These are phyloP conservation scores for Adansonia madagascariensis DNA, from an alignment of 441 rosid genomes.

Conservation along the genomic window DNA sequence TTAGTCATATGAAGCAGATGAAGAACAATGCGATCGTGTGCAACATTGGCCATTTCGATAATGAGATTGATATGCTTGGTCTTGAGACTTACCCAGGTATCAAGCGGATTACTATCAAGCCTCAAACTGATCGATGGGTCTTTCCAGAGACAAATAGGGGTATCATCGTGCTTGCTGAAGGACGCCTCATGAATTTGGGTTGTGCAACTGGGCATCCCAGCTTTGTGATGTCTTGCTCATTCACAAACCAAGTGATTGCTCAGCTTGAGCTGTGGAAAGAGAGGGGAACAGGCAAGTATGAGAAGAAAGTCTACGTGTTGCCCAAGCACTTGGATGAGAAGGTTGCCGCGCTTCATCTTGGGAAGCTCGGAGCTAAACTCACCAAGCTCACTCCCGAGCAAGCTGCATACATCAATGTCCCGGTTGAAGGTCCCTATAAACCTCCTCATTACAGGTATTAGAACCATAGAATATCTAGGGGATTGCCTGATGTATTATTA, in stretches of 20 bases:
- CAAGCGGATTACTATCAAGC: slow-evolving; percentile 61
- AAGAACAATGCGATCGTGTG: slow-evolving; percentile 89
- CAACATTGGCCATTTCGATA: slow-evolving; percentile 91
- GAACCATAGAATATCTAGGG: not conserved
- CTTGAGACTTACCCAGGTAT: slow-evolving; percentile 60
- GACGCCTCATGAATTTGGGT: slow-evolving; percentile 65
- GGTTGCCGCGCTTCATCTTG: slow-evolving; percentile 58
- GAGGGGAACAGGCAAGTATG: slow-evolving; percentile 66
- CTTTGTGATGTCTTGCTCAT: slow-evolving; percentile 91
- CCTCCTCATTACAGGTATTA: slow-evolving; percentile 55
- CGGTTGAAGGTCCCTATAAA: slow-evolving; percentile 65
- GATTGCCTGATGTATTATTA: not conserved
- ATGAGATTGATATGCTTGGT: slow-evolving; percentile 73
- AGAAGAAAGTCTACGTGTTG: slow-evolving; percentile 85
- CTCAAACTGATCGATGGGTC: slow-evolving; percentile 66
- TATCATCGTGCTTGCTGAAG: slow-evolving; percentile 56
- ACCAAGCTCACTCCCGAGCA: slow-evolving; percentile 59
- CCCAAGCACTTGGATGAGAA: slow-evolving; percentile 69
- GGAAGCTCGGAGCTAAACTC: slow-evolving; percentile 57
- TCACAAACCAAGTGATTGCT: slow-evolving; percentile 95
- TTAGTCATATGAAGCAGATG: slow-evolving; percentile 81
- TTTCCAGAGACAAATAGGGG: slow-evolving; percentile 54
- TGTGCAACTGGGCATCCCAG: slow-evolving; percentile 89
- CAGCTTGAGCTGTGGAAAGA: slow-evolving; percentile 90
- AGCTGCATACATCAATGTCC: slow-evolving; percentile 59